Conservation (phyloP, 192 early-diverging fungal species). For the Irineochytrium annulatum region DNA sequence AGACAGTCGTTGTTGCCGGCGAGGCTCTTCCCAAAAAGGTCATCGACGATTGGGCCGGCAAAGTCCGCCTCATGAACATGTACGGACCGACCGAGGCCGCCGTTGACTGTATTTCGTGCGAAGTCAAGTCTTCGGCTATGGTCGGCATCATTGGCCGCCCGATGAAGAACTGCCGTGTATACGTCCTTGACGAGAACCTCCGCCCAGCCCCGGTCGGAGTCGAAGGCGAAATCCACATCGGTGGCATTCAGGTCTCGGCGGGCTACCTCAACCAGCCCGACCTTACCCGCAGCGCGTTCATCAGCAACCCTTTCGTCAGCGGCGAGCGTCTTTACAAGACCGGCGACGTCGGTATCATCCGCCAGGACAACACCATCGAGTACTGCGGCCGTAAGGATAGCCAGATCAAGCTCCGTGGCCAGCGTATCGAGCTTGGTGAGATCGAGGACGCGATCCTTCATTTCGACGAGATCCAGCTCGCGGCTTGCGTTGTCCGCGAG, state of each 20-base stretch:
- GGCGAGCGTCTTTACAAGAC: slow-evolving; percentile 22
- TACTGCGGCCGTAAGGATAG: slow-evolving; percentile 15
- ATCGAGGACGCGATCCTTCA: no score
- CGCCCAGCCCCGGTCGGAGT: slow-evolving; percentile 8
- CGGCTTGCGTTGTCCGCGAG: no score
- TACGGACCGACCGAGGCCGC: not conserved
- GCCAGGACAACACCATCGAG: slow-evolving; percentile 7
- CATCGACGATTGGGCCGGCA: not conserved
- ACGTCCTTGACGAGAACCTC: not conserved
- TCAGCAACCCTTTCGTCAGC: slow-evolving; percentile 21
- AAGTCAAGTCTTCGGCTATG: no score
- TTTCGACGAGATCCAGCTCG: no score
- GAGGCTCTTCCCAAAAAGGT: not conserved
- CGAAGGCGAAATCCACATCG: slow-evolving; percentile 37
- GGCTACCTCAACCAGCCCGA: slow-evolving; percentile 46
- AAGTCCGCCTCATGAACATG: not conserved
- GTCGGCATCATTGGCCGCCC: no score
- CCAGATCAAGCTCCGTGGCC: slow-evolving; percentile 25
- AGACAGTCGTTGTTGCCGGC: slow-evolving; percentile 1
- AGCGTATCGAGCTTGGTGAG: slow-evolving; percentile 27
- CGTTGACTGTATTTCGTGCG: no score
- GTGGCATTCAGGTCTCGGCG: slow-evolving; percentile 28
- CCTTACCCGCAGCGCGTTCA: slow-evolving; percentile 29
- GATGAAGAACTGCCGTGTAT: no score
- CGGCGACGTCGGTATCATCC: slow-evolving; percentile 20